These are phyloP conservation scores for Senna tora DNA, from an alignment of 306 rosid species.

Conservation along the genomic window DNA sequence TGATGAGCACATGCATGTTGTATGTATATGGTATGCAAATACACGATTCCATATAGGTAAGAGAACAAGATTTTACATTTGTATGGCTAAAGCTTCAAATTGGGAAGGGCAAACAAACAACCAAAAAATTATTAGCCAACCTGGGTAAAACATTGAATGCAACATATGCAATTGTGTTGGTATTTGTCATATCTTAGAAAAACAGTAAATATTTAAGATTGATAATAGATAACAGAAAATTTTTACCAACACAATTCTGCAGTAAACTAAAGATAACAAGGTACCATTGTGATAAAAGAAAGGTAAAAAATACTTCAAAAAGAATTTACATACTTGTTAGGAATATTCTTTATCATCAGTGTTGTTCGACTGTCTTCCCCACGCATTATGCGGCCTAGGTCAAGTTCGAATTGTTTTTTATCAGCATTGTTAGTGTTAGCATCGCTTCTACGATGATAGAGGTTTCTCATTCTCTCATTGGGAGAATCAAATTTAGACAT, in stretches of 20 bases:
- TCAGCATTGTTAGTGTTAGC: slow-evolving; percentile 63
- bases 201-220: neutral
- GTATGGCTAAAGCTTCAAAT: slow-evolving; percentile 24
- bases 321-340: slow-evolving; percentile 69
- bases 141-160: slow-evolving; percentile 8
- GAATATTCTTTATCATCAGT: slow-evolving; percentile 85
- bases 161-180: neutral
- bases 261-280: slow-evolving; percentile 31
- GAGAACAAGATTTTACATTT: slow-evolving; percentile 17
- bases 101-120: slow-evolving; percentile 2
- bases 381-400: slow-evolving; percentile 62
- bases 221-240: slow-evolving; percentile 6
- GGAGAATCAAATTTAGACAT: slow-evolving; percentile 70
- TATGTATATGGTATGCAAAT: neutral
- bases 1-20: slow-evolving; percentile 1
- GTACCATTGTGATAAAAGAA: slow-evolving; percentile 28
- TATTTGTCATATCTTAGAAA: neutral
- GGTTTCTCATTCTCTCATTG: slow-evolving; percentile 73
- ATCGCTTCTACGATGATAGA: slow-evolving; percentile 74
- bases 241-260: slow-evolving; percentile 4
- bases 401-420: slow-evolving; percentile 79
- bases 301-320: slow-evolving; percentile 14
- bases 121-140: neutral
- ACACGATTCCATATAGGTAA: neutral
- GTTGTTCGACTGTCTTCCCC: slow-evolving; percentile 84